A percentile compares a stretch with the other conserved stretches of the same genome.
Conservation (phyloP, 2,329 filamentous ascomycete genomes). For the Torrubiella hemipterigena region DNA sequence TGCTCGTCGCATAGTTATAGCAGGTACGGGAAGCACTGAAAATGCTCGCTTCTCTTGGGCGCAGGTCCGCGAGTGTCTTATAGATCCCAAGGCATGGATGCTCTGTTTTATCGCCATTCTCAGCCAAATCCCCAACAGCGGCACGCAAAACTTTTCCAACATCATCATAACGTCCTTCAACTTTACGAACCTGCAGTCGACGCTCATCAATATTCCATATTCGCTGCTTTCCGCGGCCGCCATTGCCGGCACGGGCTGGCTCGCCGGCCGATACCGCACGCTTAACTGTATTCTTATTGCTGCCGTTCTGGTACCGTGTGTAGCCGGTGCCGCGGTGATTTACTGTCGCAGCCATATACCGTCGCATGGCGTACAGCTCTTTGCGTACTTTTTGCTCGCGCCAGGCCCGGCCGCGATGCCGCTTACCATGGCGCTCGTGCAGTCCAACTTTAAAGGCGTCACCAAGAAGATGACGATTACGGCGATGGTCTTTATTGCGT, state of each 20-base stretch:
- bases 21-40: conserved; percentile 39
- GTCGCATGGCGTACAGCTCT: conserved; percentile 31
- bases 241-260: conserved; percentile 36
- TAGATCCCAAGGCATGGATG: conserved; percentile 49
- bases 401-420: conserved; percentile 42
- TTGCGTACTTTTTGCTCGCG: conserved; percentile 45
- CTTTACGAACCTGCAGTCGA: conserved; percentile 40
- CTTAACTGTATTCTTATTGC: conserved; percentile 39
- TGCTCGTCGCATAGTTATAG: conserved; percentile 30
- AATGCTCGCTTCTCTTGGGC: conserved; percentile 34
- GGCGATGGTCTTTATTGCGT: conserved; percentile 40
- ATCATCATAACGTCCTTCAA: conserved; percentile 44
- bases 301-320: conserved; percentile 35
- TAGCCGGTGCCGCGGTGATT: conserved; percentile 40
- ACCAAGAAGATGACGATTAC: conserved; percentile 51
- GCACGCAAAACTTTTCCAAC: conserved; percentile 47
- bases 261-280: conserved; percentile 38
- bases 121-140: conserved; percentile 49
- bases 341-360: conserved; percentile 29
- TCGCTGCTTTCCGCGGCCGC: conserved; percentile 35
- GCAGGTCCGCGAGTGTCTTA: conserved; percentile 39
- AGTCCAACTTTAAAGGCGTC: conserved; percentile 42
- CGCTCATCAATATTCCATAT: conserved; percentile 47
- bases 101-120: conserved; percentile 39
- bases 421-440: conserved; percentile 40